Conservation (phyloP, 75 land plant species). For the Cupressus sempervirens region DNA sequence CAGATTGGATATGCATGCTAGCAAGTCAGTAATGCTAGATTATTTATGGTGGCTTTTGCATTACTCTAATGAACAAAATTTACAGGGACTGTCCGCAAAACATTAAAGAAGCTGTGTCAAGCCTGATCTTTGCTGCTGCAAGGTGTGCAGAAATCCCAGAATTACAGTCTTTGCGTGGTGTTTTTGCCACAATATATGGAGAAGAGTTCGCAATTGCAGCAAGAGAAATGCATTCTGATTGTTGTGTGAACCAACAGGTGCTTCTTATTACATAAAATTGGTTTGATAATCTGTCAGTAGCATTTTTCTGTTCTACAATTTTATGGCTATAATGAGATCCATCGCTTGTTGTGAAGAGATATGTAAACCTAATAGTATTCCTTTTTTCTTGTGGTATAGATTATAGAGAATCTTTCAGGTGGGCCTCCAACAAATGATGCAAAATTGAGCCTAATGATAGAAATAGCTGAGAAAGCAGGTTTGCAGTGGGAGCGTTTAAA, state of each 20-base stretch:
- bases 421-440: not conserved
- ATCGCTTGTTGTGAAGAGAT: not conserved
- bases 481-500: conserved; percentile 15
- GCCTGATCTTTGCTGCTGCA: conserved; percentile 20
- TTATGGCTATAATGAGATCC: not conserved
- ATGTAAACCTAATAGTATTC: not conserved
- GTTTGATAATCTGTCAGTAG: not conserved
- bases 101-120: conserved; percentile 15
- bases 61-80: not conserved
- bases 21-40: not conserved
- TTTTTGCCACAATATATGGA: conserved; percentile 20
- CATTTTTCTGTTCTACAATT: not conserved
- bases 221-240: conserved; percentile 5
- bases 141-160: conserved; percentile 19
- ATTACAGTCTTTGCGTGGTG: conserved; percentile 10
- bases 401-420: conserved; percentile 11
- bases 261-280: not conserved
- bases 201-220: conserved; percentile 18
- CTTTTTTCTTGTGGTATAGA: conserved; percentile 1
- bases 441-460: conserved; percentile 21
- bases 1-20: not conserved
- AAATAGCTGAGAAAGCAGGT: conserved; percentile 12
- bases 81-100: conserved; percentile 14
- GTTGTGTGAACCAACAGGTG: conserved; percentile 17
- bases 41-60: not conserved